Base-by-base conservation (phyloP, 176 grass and related monocot genomes). In the Carex parvula region DNA sequence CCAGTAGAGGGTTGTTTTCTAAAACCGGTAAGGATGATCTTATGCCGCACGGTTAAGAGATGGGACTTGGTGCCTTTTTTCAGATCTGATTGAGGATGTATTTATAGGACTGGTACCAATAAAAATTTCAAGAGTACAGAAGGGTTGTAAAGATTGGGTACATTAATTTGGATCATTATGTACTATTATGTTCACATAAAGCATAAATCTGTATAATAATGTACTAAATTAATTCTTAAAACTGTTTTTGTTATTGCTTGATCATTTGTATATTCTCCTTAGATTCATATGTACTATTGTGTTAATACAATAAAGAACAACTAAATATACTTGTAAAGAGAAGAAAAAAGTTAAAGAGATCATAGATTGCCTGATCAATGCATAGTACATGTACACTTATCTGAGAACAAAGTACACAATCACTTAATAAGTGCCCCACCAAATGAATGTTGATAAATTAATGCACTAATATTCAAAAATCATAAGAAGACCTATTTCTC, bases 11-110 rank as follows among this genome's bases (percentile, higher is more conserved):
- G 69, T 54, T 22, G 84, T 60, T 8, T 87, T 70, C 0, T 79
- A 79, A 83, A 78, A 1, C 88, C 88, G 16, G 9, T 92, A 41
- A 92, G 86, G 82, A 33, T 90, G 1, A 78, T 88, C 3, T 29
- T 90, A 9, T 81, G 80, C 16, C 64, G 69, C 24, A 60, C 84
- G 2, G 73, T 84, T 11, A 94, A 88, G 63, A 87, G 79, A 32
- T 86, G 85, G 83, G 69, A 79, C 37, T 58, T 89, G 66, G 35
- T 87, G 6, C 60, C 74, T 10, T 84, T 84, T 58, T 85, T 89
- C 39, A 85, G 81, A 89, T 76, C 84, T 13, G 53, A 85, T 62
- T 87, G 62, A 75, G 18, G 30, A 50, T 63, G 42, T 32, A 83
- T 53, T 11, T 83, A 32, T 20, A 26, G 32, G 14, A 32, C 1